Evolutionary conservation across 495 filamentous ascomycete genomes (phyloP).

Genomic region (Daldinia grandis): DNA sequence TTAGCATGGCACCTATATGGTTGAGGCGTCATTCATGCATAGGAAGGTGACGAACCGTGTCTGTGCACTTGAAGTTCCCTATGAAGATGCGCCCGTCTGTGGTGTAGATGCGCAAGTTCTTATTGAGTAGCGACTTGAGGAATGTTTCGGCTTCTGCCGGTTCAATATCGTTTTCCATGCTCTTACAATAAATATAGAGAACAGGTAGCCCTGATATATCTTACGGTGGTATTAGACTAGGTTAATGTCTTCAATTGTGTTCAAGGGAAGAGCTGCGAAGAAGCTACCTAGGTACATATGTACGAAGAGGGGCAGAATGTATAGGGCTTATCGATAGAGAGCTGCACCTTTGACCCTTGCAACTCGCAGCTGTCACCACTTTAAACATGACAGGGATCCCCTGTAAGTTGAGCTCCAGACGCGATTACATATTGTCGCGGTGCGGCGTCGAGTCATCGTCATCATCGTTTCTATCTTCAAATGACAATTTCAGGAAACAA

Average conservation of each 20-base stretch:
- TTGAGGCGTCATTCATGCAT: not conserved
- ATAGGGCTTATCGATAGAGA: constrained; percentile 35
- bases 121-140: constrained; percentile 66
- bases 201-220: not conserved
- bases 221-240: not conserved
- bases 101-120: constrained; percentile 78
- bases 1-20: not conserved
- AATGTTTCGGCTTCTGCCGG: constrained; percentile 52
- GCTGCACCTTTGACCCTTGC: not conserved
- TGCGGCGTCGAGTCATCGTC: constrained; percentile 39
- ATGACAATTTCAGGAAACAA: constrained; percentile 19
- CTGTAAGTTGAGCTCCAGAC: constrained; percentile 7
- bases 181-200: not conserved
- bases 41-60: constrained; percentile 68
- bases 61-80: constrained; percentile 92
- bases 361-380: constrained; percentile 3
- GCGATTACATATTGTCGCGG: constrained; percentile 18
- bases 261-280: not conserved
- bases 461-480: constrained; percentile 11
- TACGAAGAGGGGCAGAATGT: constrained; percentile 8
- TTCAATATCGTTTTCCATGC: constrained; percentile 32
- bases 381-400: constrained; percentile 4
- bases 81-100: constrained; percentile 89
- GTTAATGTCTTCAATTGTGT: not conserved
- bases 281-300: no score